Evolutionary conservation across 306 rosid species (phyloP), one percentile per base, ranked within the genome.

Genomic region (Vigna trinervia): DNA sequence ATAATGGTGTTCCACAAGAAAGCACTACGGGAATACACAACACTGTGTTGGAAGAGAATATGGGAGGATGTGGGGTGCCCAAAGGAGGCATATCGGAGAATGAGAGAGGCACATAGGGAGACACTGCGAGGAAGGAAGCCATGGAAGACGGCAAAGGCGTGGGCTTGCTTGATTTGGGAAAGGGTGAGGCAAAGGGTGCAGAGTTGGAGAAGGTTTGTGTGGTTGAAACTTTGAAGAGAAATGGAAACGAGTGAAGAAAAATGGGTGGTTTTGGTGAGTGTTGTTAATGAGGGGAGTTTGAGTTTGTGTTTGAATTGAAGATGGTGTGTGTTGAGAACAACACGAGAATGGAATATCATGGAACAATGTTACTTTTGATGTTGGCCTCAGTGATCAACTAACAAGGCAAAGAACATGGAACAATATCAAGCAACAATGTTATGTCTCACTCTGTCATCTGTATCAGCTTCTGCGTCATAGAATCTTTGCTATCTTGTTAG

Each of bases 1-100:
- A 91, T 83, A 58, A 91, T 87, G 38, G 94, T 90, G 86, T 91
- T 91, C 96, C 96, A 91, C 73, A 91, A 38, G 83, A 91, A 91
- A 5, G 96, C 89, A 12, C 82, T 82, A 51, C 81, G 89, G 14
- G 91, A 94, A 56, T 65, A 23, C 50, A 63, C n/a, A 23, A 85
- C 73, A 32, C 83, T 81, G 47, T 69, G 88, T 17, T 81, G 62
- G 69, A 94, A 91, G 64, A 94, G 96, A 80, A 69, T 36, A 14
- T 74, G 84, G 54, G 80, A 80, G 5, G 79, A 39, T 10, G 50
- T 1, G 36, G 86, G 83, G 84, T 83, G 70, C 43, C 84, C 82
- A 65, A 82, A 85, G 5, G 84, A 30, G 77, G 98, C 93, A 53
- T 91, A 94, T 71, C 83, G 65, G 73, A 91, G 98, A 58, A 91